phyloP scores from a whole-genome alignment of 2,329 filamentous ascomycete species.

The Fusarium phyllophilum region DNA sequence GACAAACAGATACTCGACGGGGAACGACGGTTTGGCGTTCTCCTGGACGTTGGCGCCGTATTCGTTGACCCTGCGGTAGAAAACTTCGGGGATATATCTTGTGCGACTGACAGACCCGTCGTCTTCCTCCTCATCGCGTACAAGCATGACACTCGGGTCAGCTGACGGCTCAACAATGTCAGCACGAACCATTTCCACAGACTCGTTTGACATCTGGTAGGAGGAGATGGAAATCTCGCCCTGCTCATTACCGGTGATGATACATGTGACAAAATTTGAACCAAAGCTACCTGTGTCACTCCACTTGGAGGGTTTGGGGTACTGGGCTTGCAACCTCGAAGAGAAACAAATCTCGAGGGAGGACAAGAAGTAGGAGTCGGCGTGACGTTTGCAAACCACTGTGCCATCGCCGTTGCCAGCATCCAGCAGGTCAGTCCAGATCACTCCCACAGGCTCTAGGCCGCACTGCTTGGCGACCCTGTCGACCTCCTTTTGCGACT shows the following conservation, averaged over 20 bases:
- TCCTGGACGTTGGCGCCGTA: slow-evolving; percentile 97
- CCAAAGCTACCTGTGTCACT: slow-evolving; percentile 94
- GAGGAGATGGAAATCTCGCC: slow-evolving; percentile 89
- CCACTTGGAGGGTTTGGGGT: slow-evolving; percentile 95
- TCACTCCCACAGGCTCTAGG: slow-evolving; percentile 87
- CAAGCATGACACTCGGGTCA: slow-evolving; percentile 92
- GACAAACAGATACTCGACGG: slow-evolving; percentile 94
- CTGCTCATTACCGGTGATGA: slow-evolving; percentile 91
- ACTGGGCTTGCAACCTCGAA: slow-evolving; percentile 84
- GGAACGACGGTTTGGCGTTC: slow-evolving; percentile 95
- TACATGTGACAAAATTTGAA: slow-evolving; percentile 96
- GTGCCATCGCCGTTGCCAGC: slow-evolving; percentile 83
- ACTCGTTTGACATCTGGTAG: slow-evolving; percentile 95
- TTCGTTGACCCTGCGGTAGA: slow-evolving; percentile 95
- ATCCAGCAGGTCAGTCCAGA: slow-evolving; percentile 93
- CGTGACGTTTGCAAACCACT: slow-evolving; percentile 94
- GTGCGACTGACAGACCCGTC: slow-evolving; percentile 74
- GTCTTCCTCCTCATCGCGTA: slow-evolving; percentile 90
- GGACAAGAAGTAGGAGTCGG: slow-evolving; percentile 93
- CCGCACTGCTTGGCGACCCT: slow-evolving; percentile 84
- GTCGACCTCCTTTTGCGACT: slow-evolving; percentile 83
- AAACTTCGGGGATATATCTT: slow-evolving; percentile 96
- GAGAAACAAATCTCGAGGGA: slow-evolving; percentile 93
- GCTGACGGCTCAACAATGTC: slow-evolving; percentile 96
- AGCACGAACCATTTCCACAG: slow-evolving; percentile 95